Base-by-base conservation (phyloP, 2,329 filamentous ascomycete species). In the Catunica adiposa region DNA sequence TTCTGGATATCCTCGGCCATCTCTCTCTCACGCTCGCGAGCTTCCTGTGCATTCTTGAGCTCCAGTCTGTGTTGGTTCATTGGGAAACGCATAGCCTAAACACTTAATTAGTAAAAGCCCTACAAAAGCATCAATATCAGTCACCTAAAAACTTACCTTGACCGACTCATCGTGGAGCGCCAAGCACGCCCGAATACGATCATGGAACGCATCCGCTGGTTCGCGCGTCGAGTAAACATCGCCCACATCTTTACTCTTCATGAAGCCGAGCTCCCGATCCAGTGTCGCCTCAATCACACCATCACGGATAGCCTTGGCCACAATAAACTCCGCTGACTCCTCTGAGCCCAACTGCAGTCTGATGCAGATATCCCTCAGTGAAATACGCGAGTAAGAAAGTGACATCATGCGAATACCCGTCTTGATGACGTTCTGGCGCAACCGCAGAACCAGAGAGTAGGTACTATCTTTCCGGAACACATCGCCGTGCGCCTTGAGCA, bases 351-450 rank as follows among this genome's bases (percentile, higher is more conserved):
- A 76, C 54, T 94, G 89, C 53, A 98, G 77, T 51, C 92, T 86
- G 58, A 97, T 89, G 72, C 92, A 98, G 62, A 98, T 98, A 66
- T 98, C 92, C 58, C 92, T 84, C 56, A 98, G 78, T 1, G 90
- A 96, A 65, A 98, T 98, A 60, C 90, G 86, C 59, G 90, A 95
- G 74, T 98, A 98, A 20, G 89, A 95, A 61, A 98, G 76, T 42
- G 90, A 97, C 80, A 98, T 94, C 89, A 97, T 96, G 63, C 92
- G 88, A 61, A 98, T 95, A 62, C 92, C 92, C 2, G 92, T 98
- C 76, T 95, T 95, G 80, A 98, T 97, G 66, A 98, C 92, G 66
- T 98, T 98, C 71, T 98, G 92, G 63, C 92, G 83, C 60, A 98
- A 77, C 60, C 92, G 89, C 60, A 97, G 78, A 63, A 97, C 94